Evolutionary conservation across 306 rosid genomes (phyloP).

Genomic region (peach (Prunus persica)): DNA sequence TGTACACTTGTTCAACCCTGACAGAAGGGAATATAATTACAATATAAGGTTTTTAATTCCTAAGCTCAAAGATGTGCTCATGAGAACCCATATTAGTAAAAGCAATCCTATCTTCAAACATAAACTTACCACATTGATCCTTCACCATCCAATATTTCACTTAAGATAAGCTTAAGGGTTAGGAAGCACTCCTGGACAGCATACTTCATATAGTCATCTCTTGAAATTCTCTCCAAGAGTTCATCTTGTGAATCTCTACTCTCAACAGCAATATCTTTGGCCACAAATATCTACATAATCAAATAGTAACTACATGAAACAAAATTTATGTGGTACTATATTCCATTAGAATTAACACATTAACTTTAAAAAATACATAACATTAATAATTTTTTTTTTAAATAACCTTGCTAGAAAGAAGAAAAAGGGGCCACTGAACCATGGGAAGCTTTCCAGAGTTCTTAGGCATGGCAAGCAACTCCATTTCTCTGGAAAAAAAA

Average conservation of each 20-base stretch:
- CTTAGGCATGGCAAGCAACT: conserved; percentile 78
- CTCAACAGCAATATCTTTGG: conserved; percentile 85
- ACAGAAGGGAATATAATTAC: conserved; percentile 25
- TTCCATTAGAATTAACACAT: background rate
- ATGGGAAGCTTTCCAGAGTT: conserved; percentile 66
- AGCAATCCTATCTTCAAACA: conserved; percentile 2
- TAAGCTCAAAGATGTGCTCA: background rate
- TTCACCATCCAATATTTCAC: conserved; percentile 66
- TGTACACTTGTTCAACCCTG: conserved; percentile 82
- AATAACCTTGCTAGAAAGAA: conserved; percentile 93
- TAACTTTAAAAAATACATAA: background rate
- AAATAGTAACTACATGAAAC: background rate
- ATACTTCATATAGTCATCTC: conserved; percentile 91
- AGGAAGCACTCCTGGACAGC: conserved; percentile 93
- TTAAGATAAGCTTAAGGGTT: conserved; percentile 55
- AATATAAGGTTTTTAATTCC: conserved; percentile 14
- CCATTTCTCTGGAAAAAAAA: conserved; percentile 62
- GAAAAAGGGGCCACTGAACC: conserved; percentile 99
- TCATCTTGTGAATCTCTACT: conserved; percentile 67
- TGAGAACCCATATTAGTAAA: background rate
- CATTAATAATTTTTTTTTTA: background rate
- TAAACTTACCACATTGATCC: conserved; percentile 78
- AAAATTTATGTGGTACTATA: background rate
- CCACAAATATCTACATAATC: conserved; percentile 66
- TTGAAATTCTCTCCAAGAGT: conserved; percentile 80